Base-by-base conservation (phyloP, 129 eudicot species). In the Sambucus nigra region DNA sequence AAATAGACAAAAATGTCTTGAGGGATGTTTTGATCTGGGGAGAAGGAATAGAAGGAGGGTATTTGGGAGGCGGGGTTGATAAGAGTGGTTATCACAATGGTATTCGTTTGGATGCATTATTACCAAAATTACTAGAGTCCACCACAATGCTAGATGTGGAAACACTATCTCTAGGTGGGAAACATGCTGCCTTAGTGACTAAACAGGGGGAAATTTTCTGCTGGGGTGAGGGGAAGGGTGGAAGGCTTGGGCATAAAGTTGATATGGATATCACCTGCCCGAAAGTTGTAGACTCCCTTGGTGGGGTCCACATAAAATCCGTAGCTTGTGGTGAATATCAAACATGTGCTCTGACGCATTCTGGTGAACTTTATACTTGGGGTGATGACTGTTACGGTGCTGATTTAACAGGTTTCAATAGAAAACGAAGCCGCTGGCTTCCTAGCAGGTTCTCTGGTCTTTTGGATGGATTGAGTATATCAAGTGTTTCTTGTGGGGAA, bases 21-120 rank as follows among this genome's bases (percentile, higher is more conserved):
- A 69, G 65, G 20, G 88, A 81, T 44, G 74, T 76, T 60, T 73
- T 66, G 33, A 73, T 81, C 7, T 81, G 88, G 88, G 88, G 88
- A 49, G 80, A 67, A 72, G 78, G 69, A 25, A 55, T 66, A 16
- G 66, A 76, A 39, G 51, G 69, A 28, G 83, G 83, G 33, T 55
- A 28, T 8, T 66, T 76, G 25, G 70, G 67, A 39, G 66, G 69
- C 12, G 73, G 69, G 44, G 25, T 7, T 20, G 50, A 69, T 10
- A 51, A 68, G 46, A 28, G 40, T 27, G 44, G 50, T 14, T 15
- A 64, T 18, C 44, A 18, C 16, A 64, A 59, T 11, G 59, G 33
- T 40, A 28, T 28, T 23, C 62, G 49, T 0, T 18, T 11, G 5
- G 82, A 80, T 62, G 70, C 77, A 13, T 63, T 76, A 47, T 61